Evolutionary conservation across 352 stramenopile genomes (phyloP), one percentile per base, ranked within the genome.

Genomic region (Pythium grandisporangium): DNA sequence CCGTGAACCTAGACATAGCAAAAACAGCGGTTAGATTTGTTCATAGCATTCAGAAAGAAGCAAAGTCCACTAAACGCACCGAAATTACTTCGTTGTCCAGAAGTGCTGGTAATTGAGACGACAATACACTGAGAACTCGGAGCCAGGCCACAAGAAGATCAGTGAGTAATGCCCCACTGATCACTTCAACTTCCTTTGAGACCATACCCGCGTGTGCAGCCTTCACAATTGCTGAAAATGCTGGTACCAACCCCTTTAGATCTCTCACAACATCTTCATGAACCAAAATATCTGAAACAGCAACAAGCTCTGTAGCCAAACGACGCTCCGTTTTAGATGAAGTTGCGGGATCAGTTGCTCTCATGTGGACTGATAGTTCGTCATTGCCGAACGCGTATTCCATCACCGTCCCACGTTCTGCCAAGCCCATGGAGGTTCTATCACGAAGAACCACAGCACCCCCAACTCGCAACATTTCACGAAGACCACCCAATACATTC

Each of bases 31-130:
- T n/a, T n/a, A n/a, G n/a, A n/a, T n/a, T n/a, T n/a, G n/a, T n/a
- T n/a, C n/a, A n/a, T n/a, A n/a, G n/a, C n/a, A n/a, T n/a, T n/a
- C n/a, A n/a, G n/a, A n/a, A n/a, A n/a, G n/a, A n/a, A n/a, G n/a
- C n/a, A n/a, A n/a, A n/a, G n/a, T n/a, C n/a, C n/a, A n/a, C 24
- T 6, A 16, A 21, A 56, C 62, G 48, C 59, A 74, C 62, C 21
- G 70, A 78, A 17, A 78, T 69, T 32, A 72, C 52, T 50, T 81
- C 65, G 36, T 81, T 84, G 40, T 84, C 66, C 20, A 85, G 68
- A 13, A 89, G 44, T 5, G 72, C 71, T 17, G 65, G 54, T 51
- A 78, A 76, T 3, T 37, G 30, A 2, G 63, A 51, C 21, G 67
- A 55, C 34, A 81, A 66, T 4, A 38, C 60, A 16, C 64, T 61